These are phyloP conservation scores for Tribonema minus DNA, from an alignment of 108 stramenopile genomes.

Conservation along the genomic window DNA sequence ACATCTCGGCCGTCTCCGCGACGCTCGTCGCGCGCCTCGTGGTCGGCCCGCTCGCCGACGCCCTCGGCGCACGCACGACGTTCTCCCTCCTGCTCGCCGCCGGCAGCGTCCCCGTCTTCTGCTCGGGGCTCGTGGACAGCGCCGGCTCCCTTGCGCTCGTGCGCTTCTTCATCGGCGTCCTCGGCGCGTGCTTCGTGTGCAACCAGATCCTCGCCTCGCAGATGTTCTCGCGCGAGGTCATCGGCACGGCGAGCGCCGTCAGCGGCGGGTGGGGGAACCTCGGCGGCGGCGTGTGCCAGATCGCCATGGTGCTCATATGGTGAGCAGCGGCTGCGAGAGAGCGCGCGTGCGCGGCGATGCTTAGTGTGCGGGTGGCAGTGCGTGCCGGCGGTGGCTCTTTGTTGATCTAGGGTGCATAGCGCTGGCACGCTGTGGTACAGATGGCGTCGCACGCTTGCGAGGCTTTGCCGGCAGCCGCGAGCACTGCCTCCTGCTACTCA, in stretches of 20 bases:
- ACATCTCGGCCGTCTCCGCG: conserved; percentile 63
- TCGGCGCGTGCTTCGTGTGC: conserved; percentile 75
- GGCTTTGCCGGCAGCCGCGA: too few species aligned
- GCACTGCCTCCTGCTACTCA: too few species aligned
- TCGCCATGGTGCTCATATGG: not conserved
- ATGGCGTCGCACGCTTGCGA: too few species aligned
- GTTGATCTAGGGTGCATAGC: too few species aligned
- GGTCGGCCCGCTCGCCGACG: conserved; percentile 72
- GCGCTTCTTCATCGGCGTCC: conserved; percentile 73
- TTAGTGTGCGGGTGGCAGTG: too few species aligned
- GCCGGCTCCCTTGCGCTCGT: conserved; percentile 57
- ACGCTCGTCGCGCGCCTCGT: conserved; percentile 70
- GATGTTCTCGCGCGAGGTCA: conserved; percentile 75
- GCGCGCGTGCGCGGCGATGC: too few species aligned
- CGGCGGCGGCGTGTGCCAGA: conserved; percentile 62
- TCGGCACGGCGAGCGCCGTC: conserved; percentile 72
- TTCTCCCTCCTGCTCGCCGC: conserved; percentile 60
- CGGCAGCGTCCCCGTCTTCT: conserved; percentile 66
- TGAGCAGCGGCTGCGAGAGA: too few species aligned
- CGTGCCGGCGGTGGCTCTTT: too few species aligned
- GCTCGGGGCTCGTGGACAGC: conserved; percentile 64
- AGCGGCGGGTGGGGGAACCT: conserved; percentile 71
- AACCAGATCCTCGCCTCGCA: conserved; percentile 71
- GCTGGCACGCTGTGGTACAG: too few species aligned
- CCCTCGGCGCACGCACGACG: conserved; percentile 56